Conservation (phyloP, 305 asterid species). For the Fraxinus floribunda region DNA sequence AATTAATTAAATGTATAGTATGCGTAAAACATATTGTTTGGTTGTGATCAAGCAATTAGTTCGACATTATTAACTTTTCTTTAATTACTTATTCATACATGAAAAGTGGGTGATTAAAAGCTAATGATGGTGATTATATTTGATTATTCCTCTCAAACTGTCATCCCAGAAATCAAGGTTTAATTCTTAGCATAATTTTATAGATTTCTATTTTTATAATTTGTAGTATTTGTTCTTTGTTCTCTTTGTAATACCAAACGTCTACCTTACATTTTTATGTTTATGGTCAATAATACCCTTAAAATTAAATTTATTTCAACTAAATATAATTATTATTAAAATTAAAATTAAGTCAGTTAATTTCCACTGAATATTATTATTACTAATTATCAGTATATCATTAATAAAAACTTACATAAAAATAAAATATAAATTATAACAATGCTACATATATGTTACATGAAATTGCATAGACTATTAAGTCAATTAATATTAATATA, state of each 20-base stretch:
- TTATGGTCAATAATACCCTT: too few relatives aligned
- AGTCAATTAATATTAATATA: too few relatives aligned
- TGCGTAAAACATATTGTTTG: background rate
- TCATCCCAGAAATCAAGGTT: slow-evolving; percentile 21
- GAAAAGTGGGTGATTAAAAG: slow-evolving; percentile 1
- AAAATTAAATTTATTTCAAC: too few relatives aligned
- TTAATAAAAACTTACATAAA: too few relatives aligned
- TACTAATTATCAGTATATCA: too few relatives aligned
- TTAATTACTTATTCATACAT: background rate
- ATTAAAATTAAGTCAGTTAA: too few relatives aligned
- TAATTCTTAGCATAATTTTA: background rate
- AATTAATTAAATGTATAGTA: background rate
- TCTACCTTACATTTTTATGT: background rate
- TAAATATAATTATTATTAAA: too few relatives aligned
- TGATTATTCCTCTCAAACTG: slow-evolving; percentile 1
- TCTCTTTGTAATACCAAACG: background rate
- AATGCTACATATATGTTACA: too few relatives aligned
- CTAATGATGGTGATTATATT: slow-evolving; percentile 8
- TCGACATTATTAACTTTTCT: background rate
- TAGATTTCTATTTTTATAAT: background rate
- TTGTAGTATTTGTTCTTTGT: background rate
- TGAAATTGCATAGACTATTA: too few relatives aligned
- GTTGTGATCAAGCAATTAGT: background rate
- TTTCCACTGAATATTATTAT: too few relatives aligned
- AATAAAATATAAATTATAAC: too few relatives aligned